phyloP scores from a whole-genome alignment of 495 filamentous ascomycete species.

The Penicillium verhagenii region DNA sequence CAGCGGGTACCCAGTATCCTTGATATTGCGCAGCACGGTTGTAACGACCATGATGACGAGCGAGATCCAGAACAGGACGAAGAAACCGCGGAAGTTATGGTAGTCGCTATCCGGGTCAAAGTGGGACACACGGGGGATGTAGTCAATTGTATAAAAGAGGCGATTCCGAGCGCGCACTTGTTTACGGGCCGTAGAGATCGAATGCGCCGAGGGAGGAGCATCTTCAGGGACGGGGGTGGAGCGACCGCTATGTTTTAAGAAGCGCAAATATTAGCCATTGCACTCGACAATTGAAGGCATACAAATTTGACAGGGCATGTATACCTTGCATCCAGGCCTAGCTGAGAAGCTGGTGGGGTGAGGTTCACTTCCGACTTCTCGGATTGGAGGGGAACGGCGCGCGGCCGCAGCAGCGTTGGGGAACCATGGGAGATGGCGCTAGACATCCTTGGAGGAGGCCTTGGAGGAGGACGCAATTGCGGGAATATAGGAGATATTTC shows the following conservation, averaged over 20 bases:
- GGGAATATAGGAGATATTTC: slow-evolving; percentile 9
- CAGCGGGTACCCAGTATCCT: slow-evolving; percentile 87
- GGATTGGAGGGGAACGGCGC: slow-evolving; percentile 25
- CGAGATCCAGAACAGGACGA: slow-evolving; percentile 95
- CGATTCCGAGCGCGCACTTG: slow-evolving; percentile 82
- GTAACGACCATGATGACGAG: slow-evolving; percentile 96
- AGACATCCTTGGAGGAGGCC: slow-evolving; percentile 30
- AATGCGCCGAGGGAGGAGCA: slow-evolving; percentile 85
- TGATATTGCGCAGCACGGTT: slow-evolving; percentile 84
- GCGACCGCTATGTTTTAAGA: slow-evolving; percentile 58
- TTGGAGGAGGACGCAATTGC: slow-evolving; percentile 13
- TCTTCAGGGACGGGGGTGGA: slow-evolving; percentile 89
- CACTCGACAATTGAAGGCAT: neutral
- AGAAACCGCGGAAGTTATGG: slow-evolving; percentile 93
- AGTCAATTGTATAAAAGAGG: slow-evolving; percentile 94
- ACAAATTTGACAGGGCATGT: neutral
- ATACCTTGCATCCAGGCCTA: slow-evolving; percentile 33
- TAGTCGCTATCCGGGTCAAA: slow-evolving; percentile 94
- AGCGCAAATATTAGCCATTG: slow-evolving; percentile 7
- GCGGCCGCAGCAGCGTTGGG: slow-evolving; percentile 34
- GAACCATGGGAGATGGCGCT: slow-evolving; percentile 34
- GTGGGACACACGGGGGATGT: slow-evolving; percentile 88
- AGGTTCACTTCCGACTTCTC: slow-evolving; percentile 26
- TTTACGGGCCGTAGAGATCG: slow-evolving; percentile 79
- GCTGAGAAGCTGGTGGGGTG: slow-evolving; percentile 26